These are phyloP conservation scores for Cytospora piceae DNA, from an alignment of 2,329 filamentous ascomycete genomes.

Conservation along the genomic window DNA sequence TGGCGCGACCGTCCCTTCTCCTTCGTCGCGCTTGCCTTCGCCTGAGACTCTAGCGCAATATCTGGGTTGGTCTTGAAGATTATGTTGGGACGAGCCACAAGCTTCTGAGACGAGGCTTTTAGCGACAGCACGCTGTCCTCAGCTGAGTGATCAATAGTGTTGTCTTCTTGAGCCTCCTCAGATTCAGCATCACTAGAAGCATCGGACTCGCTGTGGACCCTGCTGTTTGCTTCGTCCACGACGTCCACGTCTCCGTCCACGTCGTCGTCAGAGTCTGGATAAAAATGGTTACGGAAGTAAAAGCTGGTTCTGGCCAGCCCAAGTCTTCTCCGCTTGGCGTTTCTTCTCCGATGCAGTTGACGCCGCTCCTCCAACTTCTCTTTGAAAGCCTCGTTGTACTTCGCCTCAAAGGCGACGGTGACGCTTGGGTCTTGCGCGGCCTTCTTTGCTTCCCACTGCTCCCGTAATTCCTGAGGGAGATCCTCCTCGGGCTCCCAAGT, in stretches of 20 bases:
- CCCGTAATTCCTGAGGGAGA: constrained; percentile 44
- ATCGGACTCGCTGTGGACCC: constrained; percentile 5
- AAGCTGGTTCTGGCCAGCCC: constrained; percentile 43
- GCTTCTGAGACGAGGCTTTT: constrained; percentile 4
- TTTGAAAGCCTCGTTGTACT: constrained; percentile 42
- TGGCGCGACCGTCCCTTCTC: background rate
- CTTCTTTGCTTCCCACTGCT: constrained; percentile 50
- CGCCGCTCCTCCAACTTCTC: constrained; percentile 38
- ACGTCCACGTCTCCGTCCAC: constrained; percentile 2
- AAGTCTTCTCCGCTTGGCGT: constrained; percentile 46
- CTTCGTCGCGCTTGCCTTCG: constrained; percentile 1
- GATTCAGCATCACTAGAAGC: constrained; percentile 3
- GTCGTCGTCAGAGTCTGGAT: constrained; percentile 23
- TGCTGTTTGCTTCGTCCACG: background rate
- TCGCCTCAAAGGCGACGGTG: constrained; percentile 42
- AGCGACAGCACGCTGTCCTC: background rate
- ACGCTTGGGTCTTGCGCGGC: constrained; percentile 40
- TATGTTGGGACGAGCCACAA: constrained; percentile 1
- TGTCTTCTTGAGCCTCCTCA: constrained; percentile 25
- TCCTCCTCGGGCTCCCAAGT: constrained; percentile 60
- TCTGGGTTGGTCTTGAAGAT: constrained; percentile 45
- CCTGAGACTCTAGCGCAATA: constrained; percentile 40
- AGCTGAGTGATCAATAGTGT: constrained; percentile 18
- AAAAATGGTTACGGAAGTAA: constrained; percentile 32
- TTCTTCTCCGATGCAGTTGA: constrained; percentile 48